Base-by-base conservation (phyloP, 768 basidiomycete species). In the Amanita inopinata region DNA sequence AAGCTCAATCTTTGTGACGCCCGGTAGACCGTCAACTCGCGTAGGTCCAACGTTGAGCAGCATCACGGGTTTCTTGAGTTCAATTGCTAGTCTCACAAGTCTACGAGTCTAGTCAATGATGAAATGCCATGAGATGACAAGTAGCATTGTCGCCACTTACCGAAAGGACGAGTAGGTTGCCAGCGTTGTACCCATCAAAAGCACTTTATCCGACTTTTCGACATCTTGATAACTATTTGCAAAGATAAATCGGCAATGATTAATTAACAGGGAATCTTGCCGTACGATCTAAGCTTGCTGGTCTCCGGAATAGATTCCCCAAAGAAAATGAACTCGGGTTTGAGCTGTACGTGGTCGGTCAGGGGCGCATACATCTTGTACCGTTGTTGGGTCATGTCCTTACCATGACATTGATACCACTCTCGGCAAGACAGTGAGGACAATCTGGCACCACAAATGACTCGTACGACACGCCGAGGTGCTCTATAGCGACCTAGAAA, bases 131-230 rank as follows among this genome's bases (percentile, higher is more conserved):
- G 4, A 37, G 6, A 18, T 15, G 30, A 34, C 28, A 28, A 30
- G 18, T 15, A 33, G 19, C 11, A 44, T 42, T 22, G 33, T 43
- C 30, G 30, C 12, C 30, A 43, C 64, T 18, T 50, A 86, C 87
- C 87, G 71, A 61, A 83, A 96, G 2, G 91, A 90, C 4, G 88
- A 92, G 61, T 85, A 96, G 0, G 93, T 97, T 0, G 94, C 91
- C 19, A 96, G 74, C 1, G 89, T 91, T 0, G 91, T 93, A 24
- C 93, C 94, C 27, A 94, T 63, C 30, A 94, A 64, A 33, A 98
- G 73, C 0, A 97, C 60, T 33, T 77, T 69, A 40, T 87, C 81
- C 15, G 76, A 65, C 5, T 58, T 55, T 46, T 81, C 74, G 28
- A 93, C 54, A 24, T 78, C 66, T 12, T 51, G 54, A 52, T 74